phyloP scores from a whole-genome alignment of 1,139 yeast species.

The Tardiomyces digboiensis region DNA sequence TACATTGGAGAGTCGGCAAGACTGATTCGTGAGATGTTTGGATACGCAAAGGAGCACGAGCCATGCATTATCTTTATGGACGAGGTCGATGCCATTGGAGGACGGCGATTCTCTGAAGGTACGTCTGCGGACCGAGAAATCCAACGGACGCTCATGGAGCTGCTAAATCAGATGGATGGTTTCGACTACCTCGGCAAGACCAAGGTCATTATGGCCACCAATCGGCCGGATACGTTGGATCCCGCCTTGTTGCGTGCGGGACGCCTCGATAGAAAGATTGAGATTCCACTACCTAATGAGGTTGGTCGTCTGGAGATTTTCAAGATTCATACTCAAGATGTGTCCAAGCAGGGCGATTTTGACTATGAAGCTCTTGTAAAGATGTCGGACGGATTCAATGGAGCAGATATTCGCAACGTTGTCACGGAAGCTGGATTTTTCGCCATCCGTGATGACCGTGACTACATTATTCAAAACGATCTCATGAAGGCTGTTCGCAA shows the following conservation, averaged over 20 bases:
- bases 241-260: slow-evolving; percentile 99
- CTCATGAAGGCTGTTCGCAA: slow-evolving; percentile 97
- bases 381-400: slow-evolving; percentile 98
- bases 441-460: slow-evolving; percentile 97
- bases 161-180: slow-evolving; percentile 98
- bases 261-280: slow-evolving; percentile 94
- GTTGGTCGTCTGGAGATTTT: slow-evolving; percentile 92
- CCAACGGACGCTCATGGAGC: slow-evolving; percentile 92
- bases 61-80: slow-evolving; percentile 99
- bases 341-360: slow-evolving; percentile 88
- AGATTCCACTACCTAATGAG: slow-evolving; percentile 94
- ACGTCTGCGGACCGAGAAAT: slow-evolving; percentile 98
- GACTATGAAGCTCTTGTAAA: slow-evolving; percentile 96
- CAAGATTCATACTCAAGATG: slow-evolving; percentile 85
- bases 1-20: slow-evolving; percentile 98
- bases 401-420: slow-evolving; percentile 97
- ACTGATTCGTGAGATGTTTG: slow-evolving; percentile 96
- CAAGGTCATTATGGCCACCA: slow-evolving; percentile 98
- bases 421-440: slow-evolving; percentile 99
- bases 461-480: slow-evolving; percentile 87
- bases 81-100: slow-evolving; percentile 99
- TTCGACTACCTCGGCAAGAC: slow-evolving; percentile 94
- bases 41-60: slow-evolving; percentile 96
- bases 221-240: slow-evolving; percentile 96
- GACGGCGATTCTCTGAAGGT: slow-evolving; percentile 97